phyloP scores from a whole-genome alignment of 2,329 filamentous ascomycete genomes.

The Fusarium sp. region DNA sequence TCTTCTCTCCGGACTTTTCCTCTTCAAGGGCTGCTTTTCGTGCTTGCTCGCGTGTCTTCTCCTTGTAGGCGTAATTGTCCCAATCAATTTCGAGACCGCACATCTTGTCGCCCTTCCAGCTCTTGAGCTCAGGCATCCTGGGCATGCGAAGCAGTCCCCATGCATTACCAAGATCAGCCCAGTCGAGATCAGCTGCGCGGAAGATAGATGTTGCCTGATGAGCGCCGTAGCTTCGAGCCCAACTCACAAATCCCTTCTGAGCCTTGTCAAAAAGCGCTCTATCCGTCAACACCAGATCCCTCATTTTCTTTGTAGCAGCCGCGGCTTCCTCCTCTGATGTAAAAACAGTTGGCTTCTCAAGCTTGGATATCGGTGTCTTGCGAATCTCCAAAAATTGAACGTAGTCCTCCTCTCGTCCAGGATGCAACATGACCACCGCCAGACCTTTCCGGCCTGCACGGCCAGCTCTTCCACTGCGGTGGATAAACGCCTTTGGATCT shows the following conservation, averaged over 20 bases:
- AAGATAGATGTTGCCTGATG: conserved; percentile 95
- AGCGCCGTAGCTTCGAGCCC: conserved; percentile 90
- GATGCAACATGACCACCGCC: conserved; percentile 85
- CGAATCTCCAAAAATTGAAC: conserved; percentile 86
- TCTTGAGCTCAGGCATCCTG: conserved; percentile 90
- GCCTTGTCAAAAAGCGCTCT: conserved; percentile 82
- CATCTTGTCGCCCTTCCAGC: conserved; percentile 74
- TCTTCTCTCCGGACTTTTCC: conserved; percentile 52
- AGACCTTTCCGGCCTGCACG: conserved; percentile 88
- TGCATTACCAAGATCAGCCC: conserved; percentile 80
- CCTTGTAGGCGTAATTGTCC: conserved; percentile 75
- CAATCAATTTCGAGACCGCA: conserved; percentile 73
- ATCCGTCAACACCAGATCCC: conserved; percentile 63
- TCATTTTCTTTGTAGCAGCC: conserved; percentile 67
- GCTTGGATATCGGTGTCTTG: conserved; percentile 80
- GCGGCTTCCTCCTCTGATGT: conserved; percentile 71
- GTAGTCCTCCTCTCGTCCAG: conserved; percentile 89
- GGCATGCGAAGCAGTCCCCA: conserved; percentile 91
- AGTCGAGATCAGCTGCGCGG: conserved; percentile 81
- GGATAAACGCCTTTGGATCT: conserved; percentile 94
- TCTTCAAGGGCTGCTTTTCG: conserved; percentile 66
- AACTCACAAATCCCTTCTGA: conserved; percentile 91
- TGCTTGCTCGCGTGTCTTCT: conserved; percentile 75
- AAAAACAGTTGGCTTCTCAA: conserved; percentile 65
- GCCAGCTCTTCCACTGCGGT: conserved; percentile 89